These are phyloP conservation scores for Schrenkiella parvula DNA, from an alignment of 345 rosid genomes.

Conservation along the genomic window DNA sequence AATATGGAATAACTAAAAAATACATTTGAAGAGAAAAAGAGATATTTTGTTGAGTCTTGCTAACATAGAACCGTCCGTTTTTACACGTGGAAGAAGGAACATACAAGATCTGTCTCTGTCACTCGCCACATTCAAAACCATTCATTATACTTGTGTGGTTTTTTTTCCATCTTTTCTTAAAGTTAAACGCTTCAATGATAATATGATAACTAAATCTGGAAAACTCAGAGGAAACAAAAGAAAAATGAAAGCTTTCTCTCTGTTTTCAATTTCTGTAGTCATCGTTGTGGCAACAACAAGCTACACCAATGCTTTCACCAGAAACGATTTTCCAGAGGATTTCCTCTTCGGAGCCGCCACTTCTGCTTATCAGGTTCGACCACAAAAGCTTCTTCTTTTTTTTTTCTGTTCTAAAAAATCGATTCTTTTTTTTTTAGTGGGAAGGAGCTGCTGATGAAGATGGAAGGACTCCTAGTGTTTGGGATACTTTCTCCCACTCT, in stretches of 20 bases:
- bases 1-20: too few relatives aligned
- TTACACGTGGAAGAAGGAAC: neutral
- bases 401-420: too few relatives aligned
- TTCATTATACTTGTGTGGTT: too few relatives aligned
- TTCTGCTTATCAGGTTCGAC: constrained; percentile 58
- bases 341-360: constrained; percentile 57
- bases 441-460: constrained; percentile 48
- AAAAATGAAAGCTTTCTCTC: neutral
- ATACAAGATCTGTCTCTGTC: too few relatives aligned
- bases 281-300: constrained; percentile 8
- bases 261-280: neutral
- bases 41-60: too few relatives aligned
- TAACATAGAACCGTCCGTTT: too few relatives aligned
- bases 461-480: constrained; percentile 56
- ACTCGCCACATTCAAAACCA: too few relatives aligned
- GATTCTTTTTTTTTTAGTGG: constrained; percentile 21
- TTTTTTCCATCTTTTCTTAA: too few relatives aligned
- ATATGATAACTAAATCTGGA: too few relatives aligned
- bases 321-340: constrained; percentile 50
- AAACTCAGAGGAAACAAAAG: neutral
- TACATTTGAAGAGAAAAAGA: too few relatives aligned
- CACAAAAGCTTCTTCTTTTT: neutral
- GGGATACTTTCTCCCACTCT: constrained; percentile 50
- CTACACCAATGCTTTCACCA: constrained; percentile 33
- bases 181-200: too few relatives aligned